Evolutionary conservation across 495 filamentous ascomycete species (phyloP), one percentile per base, ranked within the genome.

Genomic region (Lasiosphaeris hirsuta): DNA sequence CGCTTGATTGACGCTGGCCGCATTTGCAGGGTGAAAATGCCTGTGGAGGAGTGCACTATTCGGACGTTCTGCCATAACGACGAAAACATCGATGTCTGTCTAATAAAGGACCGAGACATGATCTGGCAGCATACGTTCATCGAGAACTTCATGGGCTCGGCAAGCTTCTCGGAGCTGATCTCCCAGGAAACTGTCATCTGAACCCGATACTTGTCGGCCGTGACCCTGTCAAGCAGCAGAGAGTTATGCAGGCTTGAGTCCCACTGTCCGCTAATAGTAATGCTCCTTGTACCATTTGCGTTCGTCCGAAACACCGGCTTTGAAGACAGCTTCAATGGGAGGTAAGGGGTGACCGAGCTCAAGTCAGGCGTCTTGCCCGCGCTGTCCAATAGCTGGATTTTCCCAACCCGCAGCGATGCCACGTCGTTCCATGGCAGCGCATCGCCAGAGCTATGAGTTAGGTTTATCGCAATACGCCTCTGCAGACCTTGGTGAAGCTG

Each of bases 401-500:
- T 84, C 13, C 92, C 90, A 39, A 94, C 86, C 13, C 88, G 84
- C 33, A 96, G 72, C 34, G 83, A 79, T 23, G 75, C 78, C 19
- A 96, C 83, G 57, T 94, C 86, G 58, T 90, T 81, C 92, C 92
- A 97, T 18, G 88, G 87, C 47, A 97, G 74, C 4, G 85, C 84
- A 52, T 96, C 88, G 39, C 90, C 90, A 0, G 92, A 97, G 63
- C 86, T 96, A 61, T 97, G 92, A 0, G 89, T 89, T 15, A 97
- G 72, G 59, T 85, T 90, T 69, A 97, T 82, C 35, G 90, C 83
- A 46, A 99, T 84, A 0, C 94, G 86, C 60, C 94, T 83, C 70
- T 99, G 94, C 49, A 99, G 75, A 9, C 94, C 94, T 70, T 99
- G 94, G 61, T 96, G 95, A 11, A 99, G 79, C 69, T 99, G 95